These are phyloP conservation scores for Pachyrhizus erosus DNA, from an alignment of 306 rosid genomes.

Conservation along the genomic window DNA sequence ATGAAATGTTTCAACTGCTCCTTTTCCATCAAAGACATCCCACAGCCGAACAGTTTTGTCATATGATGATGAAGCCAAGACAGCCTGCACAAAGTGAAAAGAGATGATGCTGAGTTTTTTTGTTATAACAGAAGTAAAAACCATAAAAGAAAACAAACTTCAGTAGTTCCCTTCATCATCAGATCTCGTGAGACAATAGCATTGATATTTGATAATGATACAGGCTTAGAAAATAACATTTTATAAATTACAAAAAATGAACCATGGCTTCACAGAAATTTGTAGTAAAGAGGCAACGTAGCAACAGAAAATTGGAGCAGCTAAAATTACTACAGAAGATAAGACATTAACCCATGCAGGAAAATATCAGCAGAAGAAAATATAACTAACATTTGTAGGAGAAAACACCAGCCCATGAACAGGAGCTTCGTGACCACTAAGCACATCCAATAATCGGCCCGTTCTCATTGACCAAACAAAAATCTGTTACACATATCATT, in stretches of 20 bases:
- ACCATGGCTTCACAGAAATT: conserved; percentile 20
- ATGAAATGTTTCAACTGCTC: conserved; percentile 86
- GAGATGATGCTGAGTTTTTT: conserved; percentile 23
- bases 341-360: conserved; percentile 9
- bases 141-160: conserved; percentile 30
- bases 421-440: conserved; percentile 97
- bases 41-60: conserved; percentile 90
- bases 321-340: conserved; percentile 4
- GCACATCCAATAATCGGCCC: conserved; percentile 80
- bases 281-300: conserved; percentile 9
- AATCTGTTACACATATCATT: conserved; percentile 57
- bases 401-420: conserved; percentile 93
- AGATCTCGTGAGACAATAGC: conserved; percentile 13
- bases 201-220: conserved; percentile 10
- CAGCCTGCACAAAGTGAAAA: conserved; percentile 55
- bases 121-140: conserved; percentile 1
- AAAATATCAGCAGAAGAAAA: neutral
- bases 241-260: conserved; percentile 10
- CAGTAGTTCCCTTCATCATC: neutral
- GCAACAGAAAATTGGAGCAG: conserved; percentile 14
- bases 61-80: conserved; percentile 95
- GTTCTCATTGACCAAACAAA: conserved; percentile 97
- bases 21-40: conserved; percentile 93
- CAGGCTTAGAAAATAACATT: conserved; percentile 23
- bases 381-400: conserved; percentile 83